Conservation (phyloP, 169 alveolate species). For the Plasmodium reichenowi region DNA sequence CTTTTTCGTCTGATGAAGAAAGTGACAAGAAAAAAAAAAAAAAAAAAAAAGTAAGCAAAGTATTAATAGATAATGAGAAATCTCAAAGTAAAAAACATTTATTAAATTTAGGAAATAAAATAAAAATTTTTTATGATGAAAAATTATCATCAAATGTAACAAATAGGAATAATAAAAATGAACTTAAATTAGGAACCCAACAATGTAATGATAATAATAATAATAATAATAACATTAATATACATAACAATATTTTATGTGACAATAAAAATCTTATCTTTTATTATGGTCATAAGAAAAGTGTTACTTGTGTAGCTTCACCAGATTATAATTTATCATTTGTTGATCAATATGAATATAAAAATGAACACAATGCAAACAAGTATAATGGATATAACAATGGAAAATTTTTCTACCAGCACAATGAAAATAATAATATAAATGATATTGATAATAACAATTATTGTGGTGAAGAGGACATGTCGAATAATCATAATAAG, state of each 20-base stretch:
- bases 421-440: not conserved
- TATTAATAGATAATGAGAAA: constrained; percentile 49
- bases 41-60: constrained; percentile 39
- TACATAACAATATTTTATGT: too few species aligned
- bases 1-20: constrained; percentile 17
- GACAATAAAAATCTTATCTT: constrained; percentile 26
- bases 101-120: constrained; percentile 59
- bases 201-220: not conserved
- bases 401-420: not conserved
- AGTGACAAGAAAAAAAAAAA: constrained; percentile 39
- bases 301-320: constrained; percentile 67
- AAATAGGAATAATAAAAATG: constrained; percentile 12
- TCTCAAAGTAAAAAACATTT: constrained; percentile 15
- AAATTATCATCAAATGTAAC: constrained; percentile 22
- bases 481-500: not conserved
- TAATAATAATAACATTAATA: too few species aligned
- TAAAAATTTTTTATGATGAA: constrained; percentile 50
- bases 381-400: not conserved
- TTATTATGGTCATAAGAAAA: constrained; percentile 61
- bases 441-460: constrained; percentile 6
- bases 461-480: not conserved
- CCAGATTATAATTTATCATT: constrained; percentile 70
- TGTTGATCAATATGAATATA: constrained; percentile 52
- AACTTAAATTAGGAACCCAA: not conserved
- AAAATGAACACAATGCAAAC: not conserved